Evolutionary conservation across 192 early-diverging fungal genomes (phyloP), one percentile per base, ranked within the genome.

Genomic region (Dimargaris cristalligena): DNA sequence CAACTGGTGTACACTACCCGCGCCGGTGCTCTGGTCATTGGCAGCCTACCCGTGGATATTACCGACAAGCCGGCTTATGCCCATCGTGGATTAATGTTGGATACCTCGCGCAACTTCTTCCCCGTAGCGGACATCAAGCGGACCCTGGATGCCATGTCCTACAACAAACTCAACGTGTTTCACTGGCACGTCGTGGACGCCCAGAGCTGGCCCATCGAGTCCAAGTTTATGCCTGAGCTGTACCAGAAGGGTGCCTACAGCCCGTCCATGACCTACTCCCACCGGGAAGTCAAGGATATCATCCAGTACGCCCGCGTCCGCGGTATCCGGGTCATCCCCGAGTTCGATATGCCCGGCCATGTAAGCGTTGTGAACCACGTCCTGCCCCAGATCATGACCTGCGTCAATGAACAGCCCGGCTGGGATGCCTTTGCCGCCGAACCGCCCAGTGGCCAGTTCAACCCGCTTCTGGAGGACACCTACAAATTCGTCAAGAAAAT

Each of bases 291-390:
- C 25, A 18, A 72, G 35, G 61, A 64, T 0, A 70, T 96, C 29
- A 75, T 94, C 35, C 56, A 77, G n/a, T 91, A 89, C 66, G 89
- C 77, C 28, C 65, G 69, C 13, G 75, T 70, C 38, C 79, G 83
- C 28, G 88, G 87, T n/a, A 80, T 94, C 50, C 79, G 92, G n/a
- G 70, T 96, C 22, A 86, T 94, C 59, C 90, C 90, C 2, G 92
- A 96, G 66, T 78, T 92, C 57, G 90, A 96, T 65, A 87, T 89
- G 73, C 87, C 89, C 13, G 85, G 84, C 2, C 86, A 94, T 63
- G 83, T 79, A n/a, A 69, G 60, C 46, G 65, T 73, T 66, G 44
- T 82, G 8, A 66, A 71, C 13, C 64, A 75, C 66, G 65, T 63
- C 34, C 69, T 74, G 35, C 79, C 84, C 16, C 72, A 80, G 52